Evolutionary conservation across 306 rosid genomes (phyloP), one percentile per base, ranked within the genome.

Genomic region (Glycine soja): DNA sequence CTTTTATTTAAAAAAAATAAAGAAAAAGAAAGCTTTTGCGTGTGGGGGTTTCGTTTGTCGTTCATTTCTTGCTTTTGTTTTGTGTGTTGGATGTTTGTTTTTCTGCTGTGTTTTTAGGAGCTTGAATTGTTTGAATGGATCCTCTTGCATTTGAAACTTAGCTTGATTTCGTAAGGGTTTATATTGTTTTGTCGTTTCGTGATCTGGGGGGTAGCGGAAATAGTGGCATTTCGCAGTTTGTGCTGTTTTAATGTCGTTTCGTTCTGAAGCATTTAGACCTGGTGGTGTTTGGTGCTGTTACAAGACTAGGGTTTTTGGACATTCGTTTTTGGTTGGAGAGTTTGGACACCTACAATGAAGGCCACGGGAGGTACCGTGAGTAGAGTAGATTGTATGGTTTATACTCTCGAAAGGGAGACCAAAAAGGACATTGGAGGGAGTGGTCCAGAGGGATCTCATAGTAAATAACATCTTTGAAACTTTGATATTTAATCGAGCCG

Each of bases 161-260:
- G 86, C 77, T 84, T 13, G 66, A 53, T 72, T 87, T 38, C 36
- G 18, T 72, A 8, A 24, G 67, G 74, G 38, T 65, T 46, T 40
- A 0, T 54, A 7, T 64, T 4, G 42, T 64, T 1, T 66, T 6
- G 13, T 62, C 2, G 45, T 67, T 78, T 67, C 50, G 4, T 47
- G 63, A 66, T 58, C 66, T 42, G 40, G 38, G 13, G 56, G 56
- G 57, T 53, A 2, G 72, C 15, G 13, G 75, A 58, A 59, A 32
- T 8, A 67, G 12, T 58, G 18, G 4, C 59, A 38, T 63, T 62
- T 16, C 42, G 52, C 8, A 2, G 51, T 13, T 68, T 52, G 10
- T 50, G 65, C 30, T 74, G 18, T 30, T 82, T 40, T 15, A 62
- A 3, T 40, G 74, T 48, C 30, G 72, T 45, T 51, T 56, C 8